Conservation (phyloP, 2,329 filamentous ascomycete genomes). For the Ophiobolus disseminans region DNA sequence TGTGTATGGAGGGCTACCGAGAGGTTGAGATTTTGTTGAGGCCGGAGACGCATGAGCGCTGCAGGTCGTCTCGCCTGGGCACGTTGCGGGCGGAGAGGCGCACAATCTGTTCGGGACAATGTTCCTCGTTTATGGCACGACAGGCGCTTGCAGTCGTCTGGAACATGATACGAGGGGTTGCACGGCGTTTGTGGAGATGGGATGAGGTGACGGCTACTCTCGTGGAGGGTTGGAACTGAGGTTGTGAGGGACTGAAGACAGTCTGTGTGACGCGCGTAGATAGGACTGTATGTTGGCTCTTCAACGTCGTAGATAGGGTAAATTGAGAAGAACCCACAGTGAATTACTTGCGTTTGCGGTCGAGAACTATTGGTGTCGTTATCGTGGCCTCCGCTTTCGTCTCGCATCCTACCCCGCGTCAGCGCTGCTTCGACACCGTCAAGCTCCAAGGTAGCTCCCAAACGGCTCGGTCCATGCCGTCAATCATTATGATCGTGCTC, state of each 20-base stretch:
- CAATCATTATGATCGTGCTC: conserved; percentile 1
- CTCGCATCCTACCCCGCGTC: conserved; percentile 8
- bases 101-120: not conserved
- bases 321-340: not conserved
- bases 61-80: conserved; percentile 28
- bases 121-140: not conserved
- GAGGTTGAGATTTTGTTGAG: conserved; percentile 28
- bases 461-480: conserved; percentile 23
- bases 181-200: conserved; percentile 1
- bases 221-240: not conserved
- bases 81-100: conserved; percentile 17
- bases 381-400: not conserved
- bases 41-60: conserved; percentile 20
- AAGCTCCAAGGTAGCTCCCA: not conserved
- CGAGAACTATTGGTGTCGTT: not conserved
- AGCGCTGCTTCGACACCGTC: not conserved
- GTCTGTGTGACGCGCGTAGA: conserved; percentile 6
- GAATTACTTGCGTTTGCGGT: not conserved
- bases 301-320: not conserved
- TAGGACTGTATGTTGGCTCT: conserved; percentile 1
- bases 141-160: not conserved
- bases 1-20: conserved; percentile 14
- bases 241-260: not conserved
- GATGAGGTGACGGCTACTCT: not conserved
- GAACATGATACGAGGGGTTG: not conserved